phyloP scores from a whole-genome alignment of 495 filamentous ascomycete genomes.

The Patellaria atrata region DNA sequence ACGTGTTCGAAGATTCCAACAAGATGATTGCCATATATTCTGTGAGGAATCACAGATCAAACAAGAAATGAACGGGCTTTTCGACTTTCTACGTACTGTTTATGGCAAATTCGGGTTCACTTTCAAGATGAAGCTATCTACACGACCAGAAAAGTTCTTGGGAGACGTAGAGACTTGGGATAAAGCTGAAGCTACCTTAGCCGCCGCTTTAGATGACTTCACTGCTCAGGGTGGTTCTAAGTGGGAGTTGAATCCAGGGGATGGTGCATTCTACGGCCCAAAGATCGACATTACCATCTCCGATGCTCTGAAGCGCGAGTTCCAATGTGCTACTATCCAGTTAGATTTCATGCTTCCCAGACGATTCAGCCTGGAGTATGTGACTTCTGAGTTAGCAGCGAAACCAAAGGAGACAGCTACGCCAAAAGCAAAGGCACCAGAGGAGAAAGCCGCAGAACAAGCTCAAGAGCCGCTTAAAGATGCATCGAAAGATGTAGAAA shows the following conservation, averaged over 20 bases:
- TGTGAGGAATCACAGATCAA: constrained; percentile 69
- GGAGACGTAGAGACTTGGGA: constrained; percentile 82
- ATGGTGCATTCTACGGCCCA: constrained; percentile 95
- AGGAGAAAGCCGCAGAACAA: constrained; percentile 16
- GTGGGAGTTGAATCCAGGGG: constrained; percentile 84
- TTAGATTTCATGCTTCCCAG: constrained; percentile 88
- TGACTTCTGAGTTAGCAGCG: constrained; percentile 43
- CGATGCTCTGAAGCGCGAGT: constrained; percentile 62
- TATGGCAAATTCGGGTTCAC: constrained; percentile 86
- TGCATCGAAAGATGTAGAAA: constrained; percentile 22
- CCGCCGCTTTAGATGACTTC: constrained; percentile 66
- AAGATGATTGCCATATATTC: constrained; percentile 94
- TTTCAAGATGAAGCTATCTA: constrained; percentile 94
- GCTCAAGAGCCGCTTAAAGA: constrained; percentile 15
- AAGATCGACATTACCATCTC: constrained; percentile 88
- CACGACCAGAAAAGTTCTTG: constrained; percentile 81
- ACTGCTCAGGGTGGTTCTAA: constrained; percentile 43
- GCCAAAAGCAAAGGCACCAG: constrained; percentile 26
- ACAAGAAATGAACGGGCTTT: constrained; percentile 70
- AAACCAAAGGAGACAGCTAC: constrained; percentile 24
- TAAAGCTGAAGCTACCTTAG: constrained; percentile 64
- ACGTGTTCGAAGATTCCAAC: constrained; percentile 80
- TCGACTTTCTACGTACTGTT: constrained; percentile 70
- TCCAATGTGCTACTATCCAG: constrained; percentile 84
- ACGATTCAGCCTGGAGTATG: constrained; percentile 72